Evolutionary conservation across 306 rosid genomes (phyloP).

Genomic region (Prunus salicina): DNA sequence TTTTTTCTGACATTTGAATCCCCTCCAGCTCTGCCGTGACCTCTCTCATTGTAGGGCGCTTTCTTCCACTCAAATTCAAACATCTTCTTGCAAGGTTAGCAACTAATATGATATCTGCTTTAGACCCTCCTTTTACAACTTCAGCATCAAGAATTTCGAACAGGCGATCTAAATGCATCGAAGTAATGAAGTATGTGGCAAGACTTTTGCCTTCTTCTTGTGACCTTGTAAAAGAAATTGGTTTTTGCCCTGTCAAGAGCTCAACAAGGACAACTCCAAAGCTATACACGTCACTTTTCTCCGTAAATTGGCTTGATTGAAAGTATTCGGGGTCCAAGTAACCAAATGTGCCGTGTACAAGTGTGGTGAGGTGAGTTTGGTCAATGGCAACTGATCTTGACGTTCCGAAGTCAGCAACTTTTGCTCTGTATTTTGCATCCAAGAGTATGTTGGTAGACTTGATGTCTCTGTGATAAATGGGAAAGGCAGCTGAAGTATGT

Average conservation of each 20-base stretch:
- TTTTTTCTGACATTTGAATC: too few relatives aligned
- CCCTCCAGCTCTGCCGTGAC: too few relatives aligned
- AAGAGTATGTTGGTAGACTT: slow-evolving; percentile 24
- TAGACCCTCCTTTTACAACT: slow-evolving; percentile 20
- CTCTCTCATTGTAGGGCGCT: too few relatives aligned
- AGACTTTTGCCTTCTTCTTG: slow-evolving; percentile 23
- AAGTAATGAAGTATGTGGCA: slow-evolving; percentile 28
- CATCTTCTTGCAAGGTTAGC: too few relatives aligned
- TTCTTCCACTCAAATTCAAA: too few relatives aligned
- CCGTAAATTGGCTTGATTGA: too few relatives aligned
- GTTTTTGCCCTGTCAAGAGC: too few relatives aligned
- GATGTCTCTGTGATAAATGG: slow-evolving; percentile 19
- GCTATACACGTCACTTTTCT: too few relatives aligned
- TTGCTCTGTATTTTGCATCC: slow-evolving; percentile 24
- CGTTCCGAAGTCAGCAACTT: neutral
- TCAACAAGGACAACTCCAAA: too few relatives aligned
- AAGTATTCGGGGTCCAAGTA: too few relatives aligned
- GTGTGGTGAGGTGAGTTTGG: slow-evolving; percentile 26
- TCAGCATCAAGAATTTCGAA: slow-evolving; percentile 36
- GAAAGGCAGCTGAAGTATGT: slow-evolving; percentile 8
- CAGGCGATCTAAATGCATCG: neutral
- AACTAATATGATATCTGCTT: slow-evolving; percentile 20
- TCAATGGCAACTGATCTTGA: slow-evolving; percentile 17
- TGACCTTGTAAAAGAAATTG: neutral
- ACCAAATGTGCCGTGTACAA: too few relatives aligned